Base-by-base conservation (phyloP, 208 protist genomes). In the Phytomonas francai region DNA sequence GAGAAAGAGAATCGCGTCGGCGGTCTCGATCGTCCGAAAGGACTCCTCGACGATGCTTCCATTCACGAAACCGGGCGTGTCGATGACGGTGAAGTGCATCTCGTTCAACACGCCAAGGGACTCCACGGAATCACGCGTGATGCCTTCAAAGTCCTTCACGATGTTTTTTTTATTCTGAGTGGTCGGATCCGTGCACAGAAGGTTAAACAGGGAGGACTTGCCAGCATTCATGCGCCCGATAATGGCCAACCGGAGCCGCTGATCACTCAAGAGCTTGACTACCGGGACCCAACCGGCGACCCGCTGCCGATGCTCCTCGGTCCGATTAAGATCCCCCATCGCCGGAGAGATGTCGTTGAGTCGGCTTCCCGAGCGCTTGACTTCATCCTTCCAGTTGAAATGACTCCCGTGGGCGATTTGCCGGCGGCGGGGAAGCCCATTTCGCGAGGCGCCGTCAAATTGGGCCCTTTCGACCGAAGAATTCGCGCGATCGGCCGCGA, bases 141-240 rank as follows among this genome's bases (percentile, higher is more conserved):
- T 93, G 62, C 89, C 92, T 42, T 94, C 68, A 64, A 89, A 92
- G 68, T 93, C 78, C 70, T 93, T 92, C 29, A 93, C 88, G 27
- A 95, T 45, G 63, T 84, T 93, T 56, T 78, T 80, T 25, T 77
- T 74, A 3, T 70, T 42, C 4, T 83, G 85, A 64, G 89, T 77
- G 0, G 78, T 84, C 2, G 80, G 78, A 56, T 92, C 86, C 27
- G 84, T 68, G 67, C 84, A 86, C 33, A 97, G 70, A n/a, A 92
- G 56, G 65, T 97, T 97, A 72, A 94, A 97, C 14, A 97, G 69
- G 2, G 89, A 92, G 0, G 89, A 95, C 76, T 97, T 97, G 27
- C 92, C 92, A 58, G 75, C 77, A 68, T 97, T 95, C 87, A 95
- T 93, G 45, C 85, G 84, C 7, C 92, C 92, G 28, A 97, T 81